Evolutionary conservation across 2,329 filamentous ascomycete genomes (phyloP), one percentile per base, ranked within the genome.

Genomic region (Coniochaeta sp.): DNA sequence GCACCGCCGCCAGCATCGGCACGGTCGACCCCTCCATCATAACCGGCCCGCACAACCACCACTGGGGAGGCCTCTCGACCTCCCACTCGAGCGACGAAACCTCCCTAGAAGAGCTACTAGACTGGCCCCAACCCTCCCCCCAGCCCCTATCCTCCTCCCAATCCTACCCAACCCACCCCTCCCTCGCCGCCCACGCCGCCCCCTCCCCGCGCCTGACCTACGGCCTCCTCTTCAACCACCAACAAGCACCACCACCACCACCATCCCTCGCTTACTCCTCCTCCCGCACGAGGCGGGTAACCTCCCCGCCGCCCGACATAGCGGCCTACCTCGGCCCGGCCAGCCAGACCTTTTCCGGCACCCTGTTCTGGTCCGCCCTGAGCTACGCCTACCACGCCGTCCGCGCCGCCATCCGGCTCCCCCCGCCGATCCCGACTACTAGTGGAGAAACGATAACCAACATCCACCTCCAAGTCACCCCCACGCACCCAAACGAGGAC

Each of bases 321-420:
- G 33, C 13, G n/a, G 4, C 13, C 14, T 35, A 35, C 33, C 33
- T 35, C 10, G 49, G 31, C 6, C 53, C 53, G 2, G 35, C 27
- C 55, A 50, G 52, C 50, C 53, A 53, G 47, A 57, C 52, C 53
- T 35, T 28, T 14, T 48, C 47, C 18, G 55, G 55, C 38, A 55
- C 50, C 52, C 33, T 35, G 7, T 35, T 35, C 33, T 35, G 33
- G 33, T 35, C 33, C 33, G 33, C 13, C 10, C 13, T 35, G n/a
- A n/a, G n/a, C 33, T 35, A 18, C 33, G 33, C 14, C 33, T 35
- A 35, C 33, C 13, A 18, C 33, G 33, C 33, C 33, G 33, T 35
- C 14, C 14, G 33, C n/a, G n/a, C n/a, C 33, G n/a, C 33, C 33
- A 35, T 35, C 33, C 33, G n/a, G n/a, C n/a, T 16, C 20, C 10